Conservation (phyloP, 768 basidiomycete species). For the Lentinula raphanica region DNA sequence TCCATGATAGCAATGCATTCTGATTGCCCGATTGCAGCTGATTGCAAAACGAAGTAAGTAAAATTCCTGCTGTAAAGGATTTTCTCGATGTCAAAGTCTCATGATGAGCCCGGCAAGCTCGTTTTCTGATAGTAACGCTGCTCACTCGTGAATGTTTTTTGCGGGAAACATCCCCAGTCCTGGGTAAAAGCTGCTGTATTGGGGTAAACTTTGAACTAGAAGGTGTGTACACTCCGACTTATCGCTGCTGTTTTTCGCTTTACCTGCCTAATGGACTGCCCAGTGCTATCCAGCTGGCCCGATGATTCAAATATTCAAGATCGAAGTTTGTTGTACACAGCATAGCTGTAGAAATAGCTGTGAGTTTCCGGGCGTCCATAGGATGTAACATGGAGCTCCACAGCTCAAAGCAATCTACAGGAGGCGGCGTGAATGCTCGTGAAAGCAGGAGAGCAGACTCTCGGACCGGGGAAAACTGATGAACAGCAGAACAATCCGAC, state of each 20-base stretch:
- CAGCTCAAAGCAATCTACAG: neutral
- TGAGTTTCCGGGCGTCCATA: neutral
- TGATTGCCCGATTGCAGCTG: neutral
- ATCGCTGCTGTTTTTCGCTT: neutral
- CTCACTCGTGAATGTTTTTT: neutral
- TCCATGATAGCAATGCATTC: neutral
- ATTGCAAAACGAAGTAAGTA: neutral
- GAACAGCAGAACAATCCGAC: neutral
- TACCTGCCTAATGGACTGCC: neutral
- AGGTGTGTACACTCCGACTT: neutral
- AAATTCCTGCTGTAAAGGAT: neutral
- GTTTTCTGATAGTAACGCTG: neutral
- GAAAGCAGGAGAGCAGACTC: no score
- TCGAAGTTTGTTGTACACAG: neutral
- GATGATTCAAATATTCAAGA: no score
- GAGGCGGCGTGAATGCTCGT: no score
- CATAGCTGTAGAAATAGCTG: neutral
- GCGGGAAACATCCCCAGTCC: neutral
- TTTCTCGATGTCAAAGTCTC: neutral
- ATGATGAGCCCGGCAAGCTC: neutral
- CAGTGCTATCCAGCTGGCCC: no score
- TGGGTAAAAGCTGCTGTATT: neutral
- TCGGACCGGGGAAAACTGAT: no score
- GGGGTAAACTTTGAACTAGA: neutral
- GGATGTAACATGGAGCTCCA: neutral